Conservation (phyloP, 306 rosid species). For the Cucurbita moschata region DNA sequence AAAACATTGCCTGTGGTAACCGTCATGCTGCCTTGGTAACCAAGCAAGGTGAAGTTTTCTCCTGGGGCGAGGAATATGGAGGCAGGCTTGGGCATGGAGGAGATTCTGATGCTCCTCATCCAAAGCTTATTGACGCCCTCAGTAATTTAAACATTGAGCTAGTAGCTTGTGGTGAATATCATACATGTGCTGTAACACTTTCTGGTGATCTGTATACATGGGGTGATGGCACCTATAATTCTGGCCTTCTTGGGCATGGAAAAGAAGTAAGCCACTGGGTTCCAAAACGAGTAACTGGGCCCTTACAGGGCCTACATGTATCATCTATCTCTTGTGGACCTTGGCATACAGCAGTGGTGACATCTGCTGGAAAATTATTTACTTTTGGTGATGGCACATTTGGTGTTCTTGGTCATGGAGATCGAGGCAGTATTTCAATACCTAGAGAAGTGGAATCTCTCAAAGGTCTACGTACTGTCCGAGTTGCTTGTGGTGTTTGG, state of each 20-base stretch:
- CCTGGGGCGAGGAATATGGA: constrained; percentile 98
- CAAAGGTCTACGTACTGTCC: constrained; percentile 91
- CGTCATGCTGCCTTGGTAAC: constrained; percentile 92
- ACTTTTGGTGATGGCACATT: constrained; percentile 98
- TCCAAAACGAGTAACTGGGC: constrained; percentile 88
- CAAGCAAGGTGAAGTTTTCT: constrained; percentile 91
- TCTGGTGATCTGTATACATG: constrained; percentile 96
- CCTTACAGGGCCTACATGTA: constrained; percentile 89
- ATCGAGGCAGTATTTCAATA: constrained; percentile 52
- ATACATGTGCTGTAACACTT: constrained; percentile 90
- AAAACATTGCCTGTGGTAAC: constrained; percentile 92
- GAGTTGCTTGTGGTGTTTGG: constrained; percentile 99
- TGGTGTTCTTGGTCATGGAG: constrained; percentile 96
- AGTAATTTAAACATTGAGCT: constrained; percentile 80
- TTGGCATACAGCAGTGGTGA: constrained; percentile 96
- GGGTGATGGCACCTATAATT: constrained; percentile 95
- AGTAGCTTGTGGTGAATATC: constrained; percentile 99
- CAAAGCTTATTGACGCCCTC: constrained; percentile 85
- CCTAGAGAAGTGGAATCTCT: constrained; percentile 97
- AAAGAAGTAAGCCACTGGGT: constrained; percentile 99
- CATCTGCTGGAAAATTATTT: constrained; percentile 92
- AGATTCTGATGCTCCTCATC: constrained; percentile 75
- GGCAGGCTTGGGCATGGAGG: constrained; percentile 99
- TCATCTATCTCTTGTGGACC: constrained; percentile 97
- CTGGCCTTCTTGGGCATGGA: constrained; percentile 92